These are phyloP conservation scores for Pecoramyces ruminantium DNA, from an alignment of 192 early-diverging fungal species.

Conservation along the genomic window DNA sequence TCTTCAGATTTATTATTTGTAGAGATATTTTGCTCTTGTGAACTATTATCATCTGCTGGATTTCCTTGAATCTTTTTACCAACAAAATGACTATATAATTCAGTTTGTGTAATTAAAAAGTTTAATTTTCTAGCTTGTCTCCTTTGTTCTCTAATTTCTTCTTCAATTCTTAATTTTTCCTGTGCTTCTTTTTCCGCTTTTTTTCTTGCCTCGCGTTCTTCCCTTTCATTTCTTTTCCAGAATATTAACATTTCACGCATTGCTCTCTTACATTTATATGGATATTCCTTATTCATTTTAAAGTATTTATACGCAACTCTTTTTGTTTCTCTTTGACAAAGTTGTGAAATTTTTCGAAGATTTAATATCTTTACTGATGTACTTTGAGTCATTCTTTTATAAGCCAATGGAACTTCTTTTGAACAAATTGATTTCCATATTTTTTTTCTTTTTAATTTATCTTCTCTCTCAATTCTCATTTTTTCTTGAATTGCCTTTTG, in stretches of 20 bases:
- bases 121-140: slow-evolving; percentile 79
- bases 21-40: not conserved
- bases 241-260: slow-evolving; percentile 70
- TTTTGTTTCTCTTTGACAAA: slow-evolving; percentile 55
- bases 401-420: not conserved
- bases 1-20: not conserved
- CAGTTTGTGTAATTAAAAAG: slow-evolving; percentile 82
- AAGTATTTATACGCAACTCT: slow-evolving; percentile 29
- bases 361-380: slow-evolving; percentile 15
- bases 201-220: slow-evolving; percentile 76
- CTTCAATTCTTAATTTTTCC: slow-evolving; percentile 57
- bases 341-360: slow-evolving; percentile 49
- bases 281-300: slow-evolving; percentile 40
- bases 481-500: not conserved
- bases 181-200: slow-evolving; percentile 72
- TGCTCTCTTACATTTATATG: slow-evolving; percentile 39
- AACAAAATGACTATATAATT: slow-evolving; percentile 82
- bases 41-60: not conserved
- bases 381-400: not conserved
- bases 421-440: not conserved
- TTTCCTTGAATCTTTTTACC: slow-evolving; percentile 51
- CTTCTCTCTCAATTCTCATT: not conserved
- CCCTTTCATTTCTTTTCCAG: slow-evolving; percentile 81
- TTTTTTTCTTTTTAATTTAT: not conserved
- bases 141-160: slow-evolving; percentile 62